Evolutionary conservation across 129 eudicot species (phyloP), one percentile per base, ranked within the genome.

Genomic region (Scalesia atractyloides): DNA sequence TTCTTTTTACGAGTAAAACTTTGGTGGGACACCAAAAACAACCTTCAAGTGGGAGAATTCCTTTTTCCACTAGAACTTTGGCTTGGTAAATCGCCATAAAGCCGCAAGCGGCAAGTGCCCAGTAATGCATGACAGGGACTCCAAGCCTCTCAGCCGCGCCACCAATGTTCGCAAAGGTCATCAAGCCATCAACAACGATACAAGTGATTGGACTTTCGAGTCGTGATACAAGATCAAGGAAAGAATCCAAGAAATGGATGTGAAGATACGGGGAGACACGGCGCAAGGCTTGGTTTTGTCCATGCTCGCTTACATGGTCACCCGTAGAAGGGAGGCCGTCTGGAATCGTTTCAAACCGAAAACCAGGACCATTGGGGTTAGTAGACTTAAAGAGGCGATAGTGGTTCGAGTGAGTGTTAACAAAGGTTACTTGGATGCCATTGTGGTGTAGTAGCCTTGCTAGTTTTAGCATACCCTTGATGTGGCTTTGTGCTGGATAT

Each of bases 381-480:
- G 7, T 47, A 16, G 48, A 37, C 48, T 37, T 37, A 4, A 63
- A 19, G 7, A 63, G 48, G 48, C 68, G 68, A 4, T 37, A 34
- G 24, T 63, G 68, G 24, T 63, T 63, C 12, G 68, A 63, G 0
- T 2, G 48, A 1, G 68, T 63, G 49, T 63, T 63, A 20, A 63
- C 22, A 16, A 63, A 63, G 49, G 68, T 63, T 63, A 63, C 16
- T 11, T 63, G 22, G 16, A 63, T 37, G 68, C 68, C 68, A n/a
- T 63, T 37, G 68, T 63, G 68, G 48, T 36, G 68, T 0, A 63
- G 49, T 3, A 63, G 24, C 49, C 68, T 63, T 15, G 68, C 68
- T 63, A 63, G 48, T 63, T 63, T 63, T 5, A 63, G 68, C 68
- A 63, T 63, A 16, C 68, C 34, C 49, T 39, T 39, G 8, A 39